Evolutionary conservation across 2,329 filamentous ascomycete species (phyloP).

Genomic region (Hymenoscyphus repandus): DNA sequence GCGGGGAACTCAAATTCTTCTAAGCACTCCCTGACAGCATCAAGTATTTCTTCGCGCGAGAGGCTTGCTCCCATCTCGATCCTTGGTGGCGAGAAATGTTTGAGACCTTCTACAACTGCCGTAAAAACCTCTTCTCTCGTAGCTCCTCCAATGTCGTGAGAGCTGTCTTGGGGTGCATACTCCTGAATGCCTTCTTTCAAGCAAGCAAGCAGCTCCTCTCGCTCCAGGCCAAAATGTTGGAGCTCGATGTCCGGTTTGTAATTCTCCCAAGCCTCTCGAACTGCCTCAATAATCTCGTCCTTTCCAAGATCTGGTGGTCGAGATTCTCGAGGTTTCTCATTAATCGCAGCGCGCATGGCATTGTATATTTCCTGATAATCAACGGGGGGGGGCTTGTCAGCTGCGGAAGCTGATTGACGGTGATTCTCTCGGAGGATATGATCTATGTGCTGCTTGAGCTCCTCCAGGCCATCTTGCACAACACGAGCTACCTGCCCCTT

Average conservation of each 20-base stretch:
- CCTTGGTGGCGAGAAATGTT: conserved; percentile 71
- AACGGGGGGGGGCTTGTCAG: conserved; percentile 56
- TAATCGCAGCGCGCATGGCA: conserved; percentile 69
- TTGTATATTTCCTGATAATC: conserved; percentile 85
- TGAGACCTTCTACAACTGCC: conserved; percentile 79
- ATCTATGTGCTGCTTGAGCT: conserved; percentile 81
- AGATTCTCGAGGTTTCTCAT: conserved; percentile 48
- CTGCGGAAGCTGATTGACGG: conserved; percentile 60
- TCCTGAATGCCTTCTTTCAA: conserved; percentile 80
- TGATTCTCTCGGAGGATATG: conserved; percentile 71
- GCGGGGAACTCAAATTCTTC: conserved; percentile 77
- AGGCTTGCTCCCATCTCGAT: conserved; percentile 64
- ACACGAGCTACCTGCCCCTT: conserved; percentile 71
- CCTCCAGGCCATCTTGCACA: conserved; percentile 72
- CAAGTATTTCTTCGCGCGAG: conserved; percentile 77
- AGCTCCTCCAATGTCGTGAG: conserved; percentile 46
- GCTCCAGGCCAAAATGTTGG: conserved; percentile 83
- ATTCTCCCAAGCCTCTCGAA: conserved; percentile 86
- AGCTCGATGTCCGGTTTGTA: conserved; percentile 92
- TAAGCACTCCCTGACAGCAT: conserved; percentile 78
- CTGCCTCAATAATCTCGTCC: conserved; percentile 80
- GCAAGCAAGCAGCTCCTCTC: conserved; percentile 83
- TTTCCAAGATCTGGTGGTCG: conserved; percentile 54
- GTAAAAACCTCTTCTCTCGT: conserved; percentile 80
- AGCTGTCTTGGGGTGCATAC: conserved; percentile 47